Base-by-base conservation (phyloP, 2,329 filamentous ascomycete genomes). In the Thelonectria blattea region DNA sequence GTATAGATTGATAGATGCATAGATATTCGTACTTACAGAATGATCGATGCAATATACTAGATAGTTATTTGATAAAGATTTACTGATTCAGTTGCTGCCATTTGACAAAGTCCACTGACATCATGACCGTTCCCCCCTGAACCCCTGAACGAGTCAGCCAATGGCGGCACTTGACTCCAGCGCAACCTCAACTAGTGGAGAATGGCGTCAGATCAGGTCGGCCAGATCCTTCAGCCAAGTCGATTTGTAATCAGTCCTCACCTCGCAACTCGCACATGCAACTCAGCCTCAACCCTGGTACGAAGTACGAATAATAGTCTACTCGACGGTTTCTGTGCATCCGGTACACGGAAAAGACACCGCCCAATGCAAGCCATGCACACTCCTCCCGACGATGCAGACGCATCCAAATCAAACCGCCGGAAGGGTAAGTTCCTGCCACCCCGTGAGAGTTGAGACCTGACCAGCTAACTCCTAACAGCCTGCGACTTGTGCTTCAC, bases 401-500 rank as follows among this genome's bases (percentile, higher is more conserved):
- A 70, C 43, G 37, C 57, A 2, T 32, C 41, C n/a, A 49, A 43
- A 11, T 63, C 68, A 5, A 66, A 63, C 14, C 68, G 68, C 42
- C 68, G 68, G 49, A 71, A 71, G 53, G 68, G 68, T 52, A n/a
- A n/a, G n/a, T n/a, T n/a, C n/a, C n/a, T n/a, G n/a, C n/a, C n/a
- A n/a, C n/a, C n/a, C n/a, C n/a, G n/a, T n/a, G n/a, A n/a, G n/a
- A n/a, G n/a, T n/a, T n/a, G n/a, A n/a, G n/a, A n/a, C n/a, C n/a
- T n/a, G n/a, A n/a, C n/a, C n/a, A n/a, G n/a, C 52, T 56, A 34
- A 60, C 52, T 32, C 7, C 18, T 15, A 3, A 17, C 7, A 78
- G 78, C 76, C 0, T 80, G 78, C 58, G 78, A 81, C 62, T 70
- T 80, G 41, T 81, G 79, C 68, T 80, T 77, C 51, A 75, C 67